Conservation (phyloP, 352 stramenopile genomes). For the Pythium utonaiense region DNA sequence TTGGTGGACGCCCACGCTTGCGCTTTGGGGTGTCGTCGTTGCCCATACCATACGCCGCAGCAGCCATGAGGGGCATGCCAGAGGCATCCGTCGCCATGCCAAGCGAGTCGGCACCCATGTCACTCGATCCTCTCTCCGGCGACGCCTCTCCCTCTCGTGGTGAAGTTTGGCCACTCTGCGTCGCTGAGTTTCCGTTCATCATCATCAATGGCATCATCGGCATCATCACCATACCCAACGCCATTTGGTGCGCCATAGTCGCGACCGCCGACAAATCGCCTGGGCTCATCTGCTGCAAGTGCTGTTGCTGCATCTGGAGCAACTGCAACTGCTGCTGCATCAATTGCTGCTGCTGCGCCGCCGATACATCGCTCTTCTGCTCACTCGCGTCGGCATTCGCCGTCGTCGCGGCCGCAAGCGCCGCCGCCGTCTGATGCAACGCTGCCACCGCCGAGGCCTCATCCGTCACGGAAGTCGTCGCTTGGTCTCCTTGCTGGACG, state of each 20-base stretch:
- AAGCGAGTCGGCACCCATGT: constrained; percentile 10
- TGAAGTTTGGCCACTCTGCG: constrained; percentile 13
- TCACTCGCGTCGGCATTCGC: not conserved
- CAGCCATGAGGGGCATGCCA: constrained; percentile 32
- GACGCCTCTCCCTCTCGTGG: constrained; percentile 15
- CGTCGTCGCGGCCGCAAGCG: constrained; percentile 12
- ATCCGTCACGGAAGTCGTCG: not conserved
- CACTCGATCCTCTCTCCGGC: constrained; percentile 2
- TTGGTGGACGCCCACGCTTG: constrained; percentile 62
- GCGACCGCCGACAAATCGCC: constrained; percentile 42
- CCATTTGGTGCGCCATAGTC: constrained; percentile 63
- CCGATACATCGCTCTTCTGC: constrained; percentile 28
- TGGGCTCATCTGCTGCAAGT: constrained; percentile 53
- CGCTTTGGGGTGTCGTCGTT: constrained; percentile 60
- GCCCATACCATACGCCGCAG: constrained; percentile 26
- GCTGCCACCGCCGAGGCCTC: constrained; percentile 8
- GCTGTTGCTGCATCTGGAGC: constrained; percentile 47
- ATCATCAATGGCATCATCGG: constrained; percentile 78
- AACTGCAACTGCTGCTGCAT: constrained; percentile 67
- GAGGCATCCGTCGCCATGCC: constrained; percentile 13
- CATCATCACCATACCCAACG: constrained; percentile 66
- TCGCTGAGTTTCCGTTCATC: constrained; percentile 35
- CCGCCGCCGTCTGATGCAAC: constrained; percentile 16
- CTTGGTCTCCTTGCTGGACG: constrained; percentile 20
- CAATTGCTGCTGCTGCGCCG: constrained; percentile 50